Evolutionary conservation across 345 rosid genomes (phyloP).

Genomic region (Gossypium sturtianum): DNA sequence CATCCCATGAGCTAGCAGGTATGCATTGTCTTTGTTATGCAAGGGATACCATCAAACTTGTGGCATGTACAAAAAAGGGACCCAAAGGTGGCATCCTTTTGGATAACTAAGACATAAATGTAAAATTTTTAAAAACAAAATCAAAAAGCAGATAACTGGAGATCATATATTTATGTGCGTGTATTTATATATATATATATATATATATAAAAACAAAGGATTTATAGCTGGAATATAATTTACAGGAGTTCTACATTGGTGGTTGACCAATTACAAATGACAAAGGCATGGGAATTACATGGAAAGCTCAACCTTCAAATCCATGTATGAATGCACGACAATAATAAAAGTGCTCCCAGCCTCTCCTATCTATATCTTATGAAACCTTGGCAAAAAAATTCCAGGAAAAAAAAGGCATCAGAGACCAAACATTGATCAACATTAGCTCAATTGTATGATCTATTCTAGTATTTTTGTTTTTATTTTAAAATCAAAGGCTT

Average conservation of each 20-base stretch:
- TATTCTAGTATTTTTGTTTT: neutral
- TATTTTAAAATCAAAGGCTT: neutral
- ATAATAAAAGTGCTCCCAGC: conserved; percentile 9
- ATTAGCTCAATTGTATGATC: conserved; percentile 6
- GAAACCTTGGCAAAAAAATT: neutral
- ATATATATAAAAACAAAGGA: too few species aligned
- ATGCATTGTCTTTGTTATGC: neutral
- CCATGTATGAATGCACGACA: conserved; percentile 14
- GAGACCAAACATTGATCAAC: conserved; percentile 10
- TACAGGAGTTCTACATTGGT: conserved; percentile 9
- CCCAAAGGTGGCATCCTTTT: neutral
- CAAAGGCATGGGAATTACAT: conserved; percentile 18
- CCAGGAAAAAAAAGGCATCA: neutral
- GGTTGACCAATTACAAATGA: conserved; percentile 11
- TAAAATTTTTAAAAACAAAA: neutral
- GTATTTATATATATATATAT: too few species aligned
- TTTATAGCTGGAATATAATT: too few species aligned
- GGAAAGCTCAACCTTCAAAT: conserved; percentile 21
- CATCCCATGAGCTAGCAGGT: neutral
- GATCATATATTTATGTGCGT: too few species aligned
- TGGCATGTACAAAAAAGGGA: neutral
- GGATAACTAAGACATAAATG: conserved; percentile 1
- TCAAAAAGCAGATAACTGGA: too few species aligned
- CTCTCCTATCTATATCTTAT: conserved; percentile 6
- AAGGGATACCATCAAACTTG: neutral